Percentiles rank a stretch among this genome's conserved stretches.
Conservation (phyloP, 1,139 yeast species). For the Meyerozyma carpophila region DNA sequence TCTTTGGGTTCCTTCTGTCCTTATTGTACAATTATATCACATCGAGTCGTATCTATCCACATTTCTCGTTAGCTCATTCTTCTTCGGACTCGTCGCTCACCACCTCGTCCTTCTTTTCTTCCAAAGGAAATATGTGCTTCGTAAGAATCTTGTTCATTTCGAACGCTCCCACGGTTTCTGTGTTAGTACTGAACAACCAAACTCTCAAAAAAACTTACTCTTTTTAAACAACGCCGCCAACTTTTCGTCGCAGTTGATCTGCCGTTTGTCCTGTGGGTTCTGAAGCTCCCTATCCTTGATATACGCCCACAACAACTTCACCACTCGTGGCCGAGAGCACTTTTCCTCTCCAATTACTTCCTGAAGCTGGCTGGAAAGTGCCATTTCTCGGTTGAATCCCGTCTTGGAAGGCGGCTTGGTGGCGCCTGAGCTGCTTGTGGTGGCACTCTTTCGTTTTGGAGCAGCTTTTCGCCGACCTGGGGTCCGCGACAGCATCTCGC, state of each 20-base stretch:
- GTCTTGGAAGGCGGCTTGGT: conserved; percentile 14
- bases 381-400: conserved; percentile 34
- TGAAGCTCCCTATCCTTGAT: conserved; percentile 63
- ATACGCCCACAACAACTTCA: conserved; percentile 68
- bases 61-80: background rate
- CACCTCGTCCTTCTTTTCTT: conserved; percentile 6
- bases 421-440: conserved; percentile 1
- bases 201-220: conserved; percentile 18
- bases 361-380: conserved; percentile 47
- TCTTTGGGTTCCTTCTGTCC: background rate
- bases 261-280: conserved; percentile 62
- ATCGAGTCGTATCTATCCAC: background rate
- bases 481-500: conserved; percentile 2
- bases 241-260: conserved; percentile 63
- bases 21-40: background rate
- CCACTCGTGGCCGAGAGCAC: conserved; percentile 65
- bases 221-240: conserved; percentile 55
- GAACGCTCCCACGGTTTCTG: conserved; percentile 55
- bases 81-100: background rate
- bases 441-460: conserved; percentile 4
- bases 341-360: conserved; percentile 34
- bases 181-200: conserved; percentile 14
- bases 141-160: conserved; percentile 59
- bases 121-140: conserved; percentile 45
- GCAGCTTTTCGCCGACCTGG: conserved; percentile 1